A percentile compares a stretch with the other conserved stretches of the same genome.
Evolutionary conservation across 1,284 basidiomycete species (phyloP).

Genomic region (Moniliophthora roreri): DNA sequence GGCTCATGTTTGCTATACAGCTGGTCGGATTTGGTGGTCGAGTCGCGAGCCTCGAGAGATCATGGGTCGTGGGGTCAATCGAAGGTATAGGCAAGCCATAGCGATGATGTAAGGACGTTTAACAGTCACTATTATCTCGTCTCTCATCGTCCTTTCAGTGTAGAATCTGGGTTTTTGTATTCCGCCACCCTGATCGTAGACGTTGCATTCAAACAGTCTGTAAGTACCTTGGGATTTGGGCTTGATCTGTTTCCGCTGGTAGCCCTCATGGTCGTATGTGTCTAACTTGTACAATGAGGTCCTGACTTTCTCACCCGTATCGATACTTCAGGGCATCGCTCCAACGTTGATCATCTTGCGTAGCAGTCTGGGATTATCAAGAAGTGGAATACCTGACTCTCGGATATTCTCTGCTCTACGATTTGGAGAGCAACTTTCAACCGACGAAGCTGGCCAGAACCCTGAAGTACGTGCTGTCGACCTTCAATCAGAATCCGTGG

Average conservation of each 20-base stretch:
- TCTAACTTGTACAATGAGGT: background rate
- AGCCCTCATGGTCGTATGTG: background rate
- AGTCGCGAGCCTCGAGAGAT: background rate
- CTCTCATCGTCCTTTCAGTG: background rate
- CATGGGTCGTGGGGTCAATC: background rate
- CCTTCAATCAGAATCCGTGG: too few relatives aligned
- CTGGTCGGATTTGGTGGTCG: constrained; percentile 8
- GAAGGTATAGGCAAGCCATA: background rate
- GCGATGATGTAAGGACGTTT: background rate
- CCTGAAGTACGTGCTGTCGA: too few relatives aligned
- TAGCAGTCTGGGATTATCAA: background rate
- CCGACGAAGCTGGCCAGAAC: too few relatives aligned
- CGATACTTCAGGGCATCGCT: constrained; percentile 1
- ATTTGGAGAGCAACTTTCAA: too few relatives aligned
- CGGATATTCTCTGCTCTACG: too few relatives aligned
- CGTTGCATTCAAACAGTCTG: background rate
- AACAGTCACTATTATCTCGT: background rate
- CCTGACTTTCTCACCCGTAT: background rate
- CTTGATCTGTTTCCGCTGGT: background rate
- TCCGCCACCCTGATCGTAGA: background rate
- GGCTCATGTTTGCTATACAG: background rate
- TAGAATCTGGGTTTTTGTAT: constrained; percentile 5
- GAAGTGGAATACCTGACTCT: too few relatives aligned
- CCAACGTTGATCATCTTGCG: constrained; percentile 5
- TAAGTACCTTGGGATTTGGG: background rate